phyloP scores from a whole-genome alignment of 441 rosid genomes.

The Populus hybrid region DNA sequence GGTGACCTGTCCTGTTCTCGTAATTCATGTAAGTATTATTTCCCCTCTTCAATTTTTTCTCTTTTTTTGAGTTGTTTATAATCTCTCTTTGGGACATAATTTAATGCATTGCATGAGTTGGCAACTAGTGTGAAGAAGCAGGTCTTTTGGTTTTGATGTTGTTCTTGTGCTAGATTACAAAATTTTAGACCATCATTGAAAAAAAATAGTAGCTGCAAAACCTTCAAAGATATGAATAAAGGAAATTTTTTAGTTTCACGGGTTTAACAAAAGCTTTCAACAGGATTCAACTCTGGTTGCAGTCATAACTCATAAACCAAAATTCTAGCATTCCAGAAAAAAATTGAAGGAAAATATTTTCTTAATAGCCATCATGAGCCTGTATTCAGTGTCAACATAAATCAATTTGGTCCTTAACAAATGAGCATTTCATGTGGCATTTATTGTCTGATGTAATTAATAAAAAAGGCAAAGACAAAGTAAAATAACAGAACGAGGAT shows the following conservation, averaged over 20 bases:
- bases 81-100: background rate
- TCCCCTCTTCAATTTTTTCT: constrained; percentile 10
- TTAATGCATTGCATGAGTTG: background rate
- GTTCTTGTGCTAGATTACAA: background rate
- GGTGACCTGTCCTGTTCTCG: constrained; percentile 72
- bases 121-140: background rate
- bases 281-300: background rate
- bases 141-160: background rate
- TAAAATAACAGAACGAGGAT: background rate
- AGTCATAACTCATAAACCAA: background rate
- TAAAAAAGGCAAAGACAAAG: background rate
- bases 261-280: background rate
- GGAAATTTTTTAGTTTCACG: background rate
- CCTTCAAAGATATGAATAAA: background rate
- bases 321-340: background rate
- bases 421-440: background rate
- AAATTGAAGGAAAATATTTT: background rate
- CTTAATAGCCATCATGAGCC: background rate
- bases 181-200: background rate
- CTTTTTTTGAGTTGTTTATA: background rate
- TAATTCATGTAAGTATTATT: constrained; percentile 71
- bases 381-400: background rate
- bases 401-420: background rate
- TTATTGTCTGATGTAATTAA: background rate
- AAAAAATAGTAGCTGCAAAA: background rate